Evolutionary conservation across 306 rosid genomes (phyloP), one percentile per base, ranked within the genome.

Genomic region (Gillenia trifoliata): DNA sequence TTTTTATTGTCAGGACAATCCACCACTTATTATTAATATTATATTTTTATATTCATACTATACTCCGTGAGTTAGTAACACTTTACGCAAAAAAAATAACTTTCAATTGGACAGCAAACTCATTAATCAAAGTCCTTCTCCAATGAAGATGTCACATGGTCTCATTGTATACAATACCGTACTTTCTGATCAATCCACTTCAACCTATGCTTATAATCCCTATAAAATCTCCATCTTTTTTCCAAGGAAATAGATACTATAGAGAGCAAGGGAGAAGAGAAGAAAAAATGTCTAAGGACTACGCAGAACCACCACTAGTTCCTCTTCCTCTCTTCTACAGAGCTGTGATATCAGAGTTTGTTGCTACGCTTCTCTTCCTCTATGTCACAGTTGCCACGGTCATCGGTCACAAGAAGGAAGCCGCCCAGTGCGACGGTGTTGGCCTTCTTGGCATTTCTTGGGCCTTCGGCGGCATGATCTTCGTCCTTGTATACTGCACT

Each of bases 401-500:
- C 49, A 65, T 72, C 16, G 74, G 74, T 30, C 77, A 72, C n/a
- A 8, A 45, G 50, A 45, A 45, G 50, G 19, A 45, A 13, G 50
- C 50, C 0, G 6, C 6, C 50, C 50, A 49, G 7, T 54, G 73
- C 31, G 59, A 71, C 26, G 67, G 61, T 1, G 67, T 78, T 17
- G 72, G 73, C 25, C 20, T 78, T 64, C 72, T 78, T 5, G 76
- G 76, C 17, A 50, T 77, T 12, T 34, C 72, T 0, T 62, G 66
- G 77, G 66, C 76, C 41, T 70, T 78, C 28, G 60, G 66, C 22
- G 81, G 81, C 59, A 71, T 78, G 77, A 78, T 78, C 66, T 71
- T 78, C 72, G n/a, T 62, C 9, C 47, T 78, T 6, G 72, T 78
- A 25, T 78, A 63, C 49, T 71, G 72, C 72, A 78, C 60, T 1